A percentile compares a stretch with the other conserved stretches of the same genome.
These are phyloP conservation scores for Aureobasidium uvarum DNA, from an alignment of 2,329 filamentous ascomycete species.

Conservation along the genomic window DNA sequence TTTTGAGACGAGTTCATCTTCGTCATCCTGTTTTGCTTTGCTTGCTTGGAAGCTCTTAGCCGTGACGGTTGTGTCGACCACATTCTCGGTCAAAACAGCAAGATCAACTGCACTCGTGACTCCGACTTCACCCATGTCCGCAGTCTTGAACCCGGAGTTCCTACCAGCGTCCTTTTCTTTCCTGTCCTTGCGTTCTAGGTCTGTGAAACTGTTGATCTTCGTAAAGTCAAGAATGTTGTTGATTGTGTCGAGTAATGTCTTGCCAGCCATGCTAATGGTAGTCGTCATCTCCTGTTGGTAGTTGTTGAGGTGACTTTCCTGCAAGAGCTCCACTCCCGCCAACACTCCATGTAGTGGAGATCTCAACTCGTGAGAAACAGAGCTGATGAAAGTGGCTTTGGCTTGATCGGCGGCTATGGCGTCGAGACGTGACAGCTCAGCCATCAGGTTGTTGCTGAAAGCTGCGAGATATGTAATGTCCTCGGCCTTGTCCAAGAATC, in stretches of 20 bases:
- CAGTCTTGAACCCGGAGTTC: conserved; percentile 20
- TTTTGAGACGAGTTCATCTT: conserved; percentile 9
- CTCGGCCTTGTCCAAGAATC: conserved; percentile 39
- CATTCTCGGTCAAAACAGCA: conserved; percentile 33
- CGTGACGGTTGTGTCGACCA: conserved; percentile 28
- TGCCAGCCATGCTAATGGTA: conserved; percentile 50
- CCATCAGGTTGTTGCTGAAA: conserved; percentile 43
- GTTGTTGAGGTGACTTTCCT: conserved; percentile 44
- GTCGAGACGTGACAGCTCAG: conserved; percentile 41
- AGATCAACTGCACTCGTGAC: conserved; percentile 30
- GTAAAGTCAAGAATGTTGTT: conserved; percentile 45
- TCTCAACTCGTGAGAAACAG: conserved; percentile 53
- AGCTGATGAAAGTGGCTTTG: conserved; percentile 53
- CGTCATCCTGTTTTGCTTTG: conserved; percentile 16
- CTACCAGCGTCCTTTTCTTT: conserved; percentile 22
- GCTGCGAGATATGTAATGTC: conserved; percentile 41
- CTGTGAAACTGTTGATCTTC: conserved; percentile 43
- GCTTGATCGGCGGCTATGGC: conserved; percentile 45
- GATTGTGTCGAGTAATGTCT: conserved; percentile 52
- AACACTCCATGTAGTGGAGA: conserved; percentile 50
- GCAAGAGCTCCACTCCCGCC: conserved; percentile 52
- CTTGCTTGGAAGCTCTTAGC: conserved; percentile 26
- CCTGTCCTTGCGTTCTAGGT: conserved; percentile 18
- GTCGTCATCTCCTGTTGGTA: conserved; percentile 47
- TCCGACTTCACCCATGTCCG: conserved; percentile 26